Base-by-base conservation (phyloP, 169 alveolate species). In the Plasmodium falciparum region DNA sequence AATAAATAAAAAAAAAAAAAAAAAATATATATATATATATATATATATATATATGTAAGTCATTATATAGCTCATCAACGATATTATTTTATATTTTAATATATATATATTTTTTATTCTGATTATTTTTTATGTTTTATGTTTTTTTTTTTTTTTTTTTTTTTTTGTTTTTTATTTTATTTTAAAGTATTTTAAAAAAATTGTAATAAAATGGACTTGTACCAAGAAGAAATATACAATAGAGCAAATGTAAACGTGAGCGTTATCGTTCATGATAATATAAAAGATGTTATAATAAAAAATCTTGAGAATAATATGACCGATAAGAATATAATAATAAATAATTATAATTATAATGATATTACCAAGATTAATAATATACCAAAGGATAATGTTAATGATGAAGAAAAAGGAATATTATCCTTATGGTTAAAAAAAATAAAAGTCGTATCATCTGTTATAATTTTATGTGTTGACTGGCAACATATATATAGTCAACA, bases 401-500 rank as follows among this genome's bases (percentile, higher is more conserved):
- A 49, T 56, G 29, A 59, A 15, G 29, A 22, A 24, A 17, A 29
- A 50, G 59, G 29, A 29, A 26, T 80, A 59, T 39, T 67, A 63
- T 26, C 52, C 43, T 8, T 15, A 0, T 80, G 90, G 90, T 49
- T 80, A 73, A 67, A 69, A 69, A 80, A 80, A 65, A 69, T 80
- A 61, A 80, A 80, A 72, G 62, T 39, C 1, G 52, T 54, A 11
- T 39, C 90, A 61, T 80, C 90, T 8, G 90, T 70, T 80, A 73
- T 80, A 26, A 56, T 80, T 67, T 80, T 80, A 56, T 80, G 90
- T 72, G 73, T 80, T 29, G 83, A 80, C 22, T 80, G 90, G 90
- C 90, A 80, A 49, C 62, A 72, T 15, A 80, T 80, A 29, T 61
- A 26, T 56, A 67, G 59, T 80, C 73, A 54, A 45, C n/a, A 78